A percentile compares a stretch with the other conserved stretches of the same genome.
These are phyloP conservation scores for Annulohypoxylon stygium DNA, from an alignment of 495 filamentous ascomycete genomes.

Conservation along the genomic window DNA sequence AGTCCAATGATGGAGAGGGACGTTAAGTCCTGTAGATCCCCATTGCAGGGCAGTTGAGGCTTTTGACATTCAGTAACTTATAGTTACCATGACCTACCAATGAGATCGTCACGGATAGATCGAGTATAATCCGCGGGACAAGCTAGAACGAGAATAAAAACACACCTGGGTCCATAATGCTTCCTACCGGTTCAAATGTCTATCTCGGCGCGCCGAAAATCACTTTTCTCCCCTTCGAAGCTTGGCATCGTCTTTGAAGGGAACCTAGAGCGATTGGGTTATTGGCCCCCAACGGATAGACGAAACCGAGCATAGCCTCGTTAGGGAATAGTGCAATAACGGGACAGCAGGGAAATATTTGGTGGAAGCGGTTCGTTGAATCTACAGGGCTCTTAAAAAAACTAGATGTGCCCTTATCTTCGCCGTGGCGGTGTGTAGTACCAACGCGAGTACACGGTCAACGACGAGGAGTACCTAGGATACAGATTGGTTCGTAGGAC, in stretches of 20 bases:
- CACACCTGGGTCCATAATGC: too few species aligned
- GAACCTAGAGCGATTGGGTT: background rate
- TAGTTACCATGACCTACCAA: background rate
- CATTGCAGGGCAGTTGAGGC: background rate
- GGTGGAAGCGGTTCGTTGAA: background rate
- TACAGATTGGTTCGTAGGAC: background rate
- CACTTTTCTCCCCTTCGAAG: too few species aligned
- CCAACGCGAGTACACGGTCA: background rate
- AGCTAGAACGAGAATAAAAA: background rate
- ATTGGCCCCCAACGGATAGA: background rate
- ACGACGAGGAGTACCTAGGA: background rate
- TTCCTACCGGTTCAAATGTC: too few species aligned
- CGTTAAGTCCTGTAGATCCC: background rate
- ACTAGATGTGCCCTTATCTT: background rate
- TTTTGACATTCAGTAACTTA: background rate
- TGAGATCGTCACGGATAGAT: background rate
- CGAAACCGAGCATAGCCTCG: background rate
- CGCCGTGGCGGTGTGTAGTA: slow-evolving; percentile 1
- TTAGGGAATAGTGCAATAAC: background rate
- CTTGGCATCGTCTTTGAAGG: background rate
- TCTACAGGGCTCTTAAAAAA: background rate
- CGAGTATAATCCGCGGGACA: background rate
- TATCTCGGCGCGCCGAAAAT: too few species aligned
- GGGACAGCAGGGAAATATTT: background rate
- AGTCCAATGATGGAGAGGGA: background rate